Conservation (phyloP, 2,329 filamentous ascomycete genomes). For the Fonsecaea multimorphosa region DNA sequence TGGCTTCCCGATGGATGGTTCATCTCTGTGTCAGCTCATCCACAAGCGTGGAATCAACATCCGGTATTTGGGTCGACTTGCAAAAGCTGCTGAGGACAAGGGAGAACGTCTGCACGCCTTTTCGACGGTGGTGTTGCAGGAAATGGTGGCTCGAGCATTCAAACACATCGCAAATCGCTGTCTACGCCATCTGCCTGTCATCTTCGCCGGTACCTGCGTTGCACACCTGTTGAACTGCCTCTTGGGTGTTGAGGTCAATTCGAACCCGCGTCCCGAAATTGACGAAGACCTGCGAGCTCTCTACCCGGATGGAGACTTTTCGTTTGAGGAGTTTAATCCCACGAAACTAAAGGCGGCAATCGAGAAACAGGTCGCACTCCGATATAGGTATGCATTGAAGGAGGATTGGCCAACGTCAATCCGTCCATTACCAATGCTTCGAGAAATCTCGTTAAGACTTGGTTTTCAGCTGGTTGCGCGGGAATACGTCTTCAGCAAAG, state of each 20-base stretch:
- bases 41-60: slow-evolving; percentile 98
- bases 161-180: slow-evolving; percentile 87
- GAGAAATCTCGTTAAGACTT: slow-evolving; percentile 86
- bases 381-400: slow-evolving; percentile 78
- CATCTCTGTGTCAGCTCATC: slow-evolving; percentile 82
- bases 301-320: slow-evolving; percentile 81
- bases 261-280: slow-evolving; percentile 77
- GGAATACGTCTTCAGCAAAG: slow-evolving; percentile 71
- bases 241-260: slow-evolving; percentile 75
- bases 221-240: slow-evolving; percentile 94
- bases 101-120: slow-evolving; percentile 78
- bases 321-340: slow-evolving; percentile 79
- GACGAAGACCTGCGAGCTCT: slow-evolving; percentile 75
- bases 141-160: slow-evolving; percentile 94
- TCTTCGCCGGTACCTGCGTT: slow-evolving; percentile 78
- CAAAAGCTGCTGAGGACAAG: slow-evolving; percentile 69
- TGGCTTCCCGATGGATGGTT: slow-evolving; percentile 98
- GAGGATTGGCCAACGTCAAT: slow-evolving; percentile 70
- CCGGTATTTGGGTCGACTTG: slow-evolving; percentile 88
- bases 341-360: slow-evolving; percentile 73
- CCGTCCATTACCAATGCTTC: slow-evolving; percentile 81
- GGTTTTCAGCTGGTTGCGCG: slow-evolving; percentile 86
- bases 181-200: slow-evolving; percentile 77
- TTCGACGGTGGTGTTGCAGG: slow-evolving; percentile 77
- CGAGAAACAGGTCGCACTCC: slow-evolving; percentile 70